Evolutionary conservation across 192 early-diverging fungal species (phyloP).

Genomic region (Cetraspora pellucida): DNA sequence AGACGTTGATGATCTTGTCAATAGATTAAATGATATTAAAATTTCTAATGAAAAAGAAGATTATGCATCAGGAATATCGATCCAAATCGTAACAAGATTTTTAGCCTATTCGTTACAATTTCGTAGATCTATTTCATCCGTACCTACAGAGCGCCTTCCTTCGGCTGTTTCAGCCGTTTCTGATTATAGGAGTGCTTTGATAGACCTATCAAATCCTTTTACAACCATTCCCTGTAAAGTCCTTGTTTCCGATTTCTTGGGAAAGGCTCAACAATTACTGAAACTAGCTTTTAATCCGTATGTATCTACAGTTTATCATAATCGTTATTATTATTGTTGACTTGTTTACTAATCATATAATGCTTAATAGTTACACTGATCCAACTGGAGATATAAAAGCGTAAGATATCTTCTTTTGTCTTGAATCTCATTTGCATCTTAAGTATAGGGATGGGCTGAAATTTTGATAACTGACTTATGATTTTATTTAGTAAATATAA

Average conservation of each 20-base stretch:
- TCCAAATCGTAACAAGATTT: constrained; percentile 7
- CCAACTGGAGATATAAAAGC: constrained; percentile 17
- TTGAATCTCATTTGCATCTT: background rate
- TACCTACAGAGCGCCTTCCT: background rate
- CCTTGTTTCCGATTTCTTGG: background rate
- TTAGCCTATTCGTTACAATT: constrained; percentile 11
- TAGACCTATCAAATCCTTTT: constrained; percentile 23
- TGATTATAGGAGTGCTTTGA: background rate
- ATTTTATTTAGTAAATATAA: no score
- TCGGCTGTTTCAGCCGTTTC: constrained; percentile 13
- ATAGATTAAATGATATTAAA: background rate
- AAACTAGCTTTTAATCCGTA: constrained; percentile 22
- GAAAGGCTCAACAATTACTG: background rate
- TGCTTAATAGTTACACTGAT: background rate
- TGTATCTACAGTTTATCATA: background rate
- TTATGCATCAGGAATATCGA: background rate
- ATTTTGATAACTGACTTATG: no score
- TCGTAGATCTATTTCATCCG: constrained; percentile 13
- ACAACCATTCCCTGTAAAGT: background rate
- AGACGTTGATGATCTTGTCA: background rate
- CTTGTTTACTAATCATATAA: background rate
- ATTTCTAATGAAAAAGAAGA: background rate
- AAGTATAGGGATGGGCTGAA: no score
- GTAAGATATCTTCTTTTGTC: background rate
- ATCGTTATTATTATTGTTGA: no score